Base-by-base conservation (phyloP, 2,329 filamentous ascomycete genomes). In the Hypoxylon sp. region DNA sequence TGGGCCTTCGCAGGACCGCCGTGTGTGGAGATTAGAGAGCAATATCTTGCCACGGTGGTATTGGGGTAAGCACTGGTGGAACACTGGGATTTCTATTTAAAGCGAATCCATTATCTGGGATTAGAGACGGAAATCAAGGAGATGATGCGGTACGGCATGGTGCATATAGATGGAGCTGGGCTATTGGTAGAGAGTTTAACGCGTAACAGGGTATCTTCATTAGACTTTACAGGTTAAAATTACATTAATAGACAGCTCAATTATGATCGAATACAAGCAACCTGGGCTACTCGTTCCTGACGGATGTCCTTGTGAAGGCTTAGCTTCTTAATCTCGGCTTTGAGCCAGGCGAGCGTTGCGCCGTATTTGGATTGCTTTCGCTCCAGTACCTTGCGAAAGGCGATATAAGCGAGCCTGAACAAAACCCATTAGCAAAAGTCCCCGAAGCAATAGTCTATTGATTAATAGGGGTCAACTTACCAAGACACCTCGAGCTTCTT, bases 341-440 rank as follows among this genome's bases (percentile, higher is more conserved):
- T 83, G 66, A 97, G 80, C 93, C 93, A 97, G 33, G 77, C 78
- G 64, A 98, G 79, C 13, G 95, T 85, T 31, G 81, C 80, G 4
- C 76, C 76, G 79, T 94, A 93, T 61, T 85, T 86, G 35, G 91
- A 90, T 84, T 97, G 94, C 78, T 91, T 93, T 73, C 85, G 86
- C 53, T 80, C 78, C 74, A 98, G 83, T 30, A 96, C 90, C 57
- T 84, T 82, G 50, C 83, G 79, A 75, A 97, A 97, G 4, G 94
- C 93, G 30, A 84, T 84, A 57, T 90, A 89, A 0, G 90, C 91
- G 66, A 95, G 82, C 83, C 90, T 92, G 69, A 20, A 25, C 25
- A 30, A 25, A 30, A 53, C 5, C 2, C 64, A 46, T 75, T 44
- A 75, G 65, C 42, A 11, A 59, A 10, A 37, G 8, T 14, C 33